phyloP scores from a whole-genome alignment of 2,329 filamentous ascomycete species.

The Pestalotiopsis sp. region DNA sequence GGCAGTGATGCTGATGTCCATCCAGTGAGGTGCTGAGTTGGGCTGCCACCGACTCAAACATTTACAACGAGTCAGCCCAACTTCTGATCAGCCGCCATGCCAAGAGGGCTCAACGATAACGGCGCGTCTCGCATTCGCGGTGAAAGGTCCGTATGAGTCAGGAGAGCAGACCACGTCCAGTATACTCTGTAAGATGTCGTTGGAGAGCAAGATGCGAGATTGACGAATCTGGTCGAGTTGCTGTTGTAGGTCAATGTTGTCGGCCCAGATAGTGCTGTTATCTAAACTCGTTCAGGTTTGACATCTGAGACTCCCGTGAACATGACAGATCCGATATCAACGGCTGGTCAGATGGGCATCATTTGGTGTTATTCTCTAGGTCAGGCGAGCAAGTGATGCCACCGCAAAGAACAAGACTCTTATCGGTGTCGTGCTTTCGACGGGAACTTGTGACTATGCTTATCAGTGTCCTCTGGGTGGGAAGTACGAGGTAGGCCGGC shows the following conservation, averaged over 20 bases:
- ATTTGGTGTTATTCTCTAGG: not conserved
- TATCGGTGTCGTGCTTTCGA: not conserved
- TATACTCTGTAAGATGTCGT: not conserved
- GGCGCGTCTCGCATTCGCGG: not conserved
- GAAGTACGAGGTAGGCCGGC: not conserved
- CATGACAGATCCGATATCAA: not conserved
- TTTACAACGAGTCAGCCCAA: not conserved
- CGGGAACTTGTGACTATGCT: not conserved
- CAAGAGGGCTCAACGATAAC: not conserved
- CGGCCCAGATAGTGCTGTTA: not conserved
- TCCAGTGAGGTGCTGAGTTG: not conserved
- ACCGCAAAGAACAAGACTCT: not conserved
- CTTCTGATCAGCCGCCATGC: not conserved
- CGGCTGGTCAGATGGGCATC: not conserved
- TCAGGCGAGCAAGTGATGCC: not conserved
- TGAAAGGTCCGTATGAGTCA: not conserved
- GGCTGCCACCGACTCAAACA: not conserved
- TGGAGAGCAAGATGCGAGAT: not conserved
- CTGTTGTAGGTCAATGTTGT: no score
- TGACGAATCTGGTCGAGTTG: not conserved
- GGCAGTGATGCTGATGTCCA: no score
- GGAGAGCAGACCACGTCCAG: not conserved
- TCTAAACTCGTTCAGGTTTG: not conserved
- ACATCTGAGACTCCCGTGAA: not conserved
- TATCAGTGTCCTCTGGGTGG: not conserved